Base-by-base conservation (phyloP, 2,329 filamentous ascomycete genomes). In the Xylaria hypoxylon region DNA sequence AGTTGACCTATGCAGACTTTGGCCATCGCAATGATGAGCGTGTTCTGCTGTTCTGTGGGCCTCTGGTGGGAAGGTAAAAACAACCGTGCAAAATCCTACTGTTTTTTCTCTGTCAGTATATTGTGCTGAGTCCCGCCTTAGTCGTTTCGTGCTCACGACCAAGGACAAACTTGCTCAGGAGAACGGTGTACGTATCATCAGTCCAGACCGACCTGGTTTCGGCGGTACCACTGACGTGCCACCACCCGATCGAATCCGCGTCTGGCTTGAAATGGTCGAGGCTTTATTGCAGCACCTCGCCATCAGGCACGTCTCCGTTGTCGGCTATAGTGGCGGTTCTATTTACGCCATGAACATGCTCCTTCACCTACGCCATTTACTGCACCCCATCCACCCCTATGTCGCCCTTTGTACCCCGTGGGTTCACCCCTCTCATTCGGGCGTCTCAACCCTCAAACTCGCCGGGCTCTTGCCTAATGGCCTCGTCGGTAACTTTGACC, bases 121-220 rank as follows among this genome's bases (percentile, higher is more conserved):
- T 40, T 35, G n/a, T 45, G 47, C 40, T 51, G n/a, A 67, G 26
- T 24, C 24, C 13, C 19, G 15, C 31, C n/a, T 11, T 40, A 72
- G 71, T 59, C 78, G 78, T 24, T 71, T 74, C 53, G 28, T 77
- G 4, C 75, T 77, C 45, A 59, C 76, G 17, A 70, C 74, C 68
- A 79, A 80, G 60, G 76, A 80, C 59, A 62, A 67, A 2, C 62
- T 79, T 2, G 79, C 78, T 17, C 75, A 73, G 55, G 56, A 69
- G 42, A 69, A 79, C 66, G 67, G 72, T 22, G 68, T 80, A 22
- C 77, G 79, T 35, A 72, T 80, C 51, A 72, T 80, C 62, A 66
- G 68, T 61, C 62, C 71, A 0, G 78, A 81, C 64, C 68, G 79
- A 5, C 79, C 80, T 0, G 79, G 79, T 8, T 74, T 80, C 47